A percentile compares a stretch with the other conserved stretches of the same genome.
Conservation (phyloP, 2,329 filamentous ascomycete species). For the Albophoma yamanashiensis region DNA sequence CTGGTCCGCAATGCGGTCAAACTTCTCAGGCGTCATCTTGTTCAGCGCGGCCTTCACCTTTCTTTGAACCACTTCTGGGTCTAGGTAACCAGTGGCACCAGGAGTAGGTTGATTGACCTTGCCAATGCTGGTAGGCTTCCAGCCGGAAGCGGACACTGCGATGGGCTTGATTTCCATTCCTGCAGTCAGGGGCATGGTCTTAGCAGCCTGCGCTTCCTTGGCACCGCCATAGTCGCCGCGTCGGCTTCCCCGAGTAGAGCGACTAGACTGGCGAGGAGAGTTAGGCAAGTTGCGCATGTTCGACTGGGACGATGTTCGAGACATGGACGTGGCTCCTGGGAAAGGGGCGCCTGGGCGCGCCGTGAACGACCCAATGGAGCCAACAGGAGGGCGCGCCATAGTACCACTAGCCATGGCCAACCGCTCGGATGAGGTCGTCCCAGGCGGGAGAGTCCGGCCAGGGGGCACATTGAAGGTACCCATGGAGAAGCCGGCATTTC, state of each 20-base stretch:
- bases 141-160: slow-evolving; percentile 60
- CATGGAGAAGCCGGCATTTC: slow-evolving; percentile 49
- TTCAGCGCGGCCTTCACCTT: slow-evolving; percentile 98
- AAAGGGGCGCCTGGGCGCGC: slow-evolving; percentile 44
- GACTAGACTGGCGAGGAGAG: slow-evolving; percentile 60
- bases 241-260: slow-evolving; percentile 54
- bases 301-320: slow-evolving; percentile 51
- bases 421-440: slow-evolving; percentile 67
- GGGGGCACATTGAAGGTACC: slow-evolving; percentile 51
- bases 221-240: slow-evolving; percentile 37
- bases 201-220: slow-evolving; percentile 62
- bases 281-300: slow-evolving; percentile 54
- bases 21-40: slow-evolving; percentile 99
- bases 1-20: slow-evolving; percentile 88
- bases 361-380: slow-evolving; percentile 25
- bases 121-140: slow-evolving; percentile 74
- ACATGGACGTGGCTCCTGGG: slow-evolving; percentile 51
- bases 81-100: slow-evolving; percentile 46
- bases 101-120: slow-evolving; percentile 20
- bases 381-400: slow-evolving; percentile 36
- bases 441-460: slow-evolving; percentile 54
- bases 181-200: slow-evolving; percentile 85
- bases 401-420: slow-evolving; percentile 53
- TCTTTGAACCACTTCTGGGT: slow-evolving; percentile 88
- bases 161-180: slow-evolving; percentile 76